Conservation (phyloP, 352 stramenopile genomes). For the Plasmopara viticola region DNA sequence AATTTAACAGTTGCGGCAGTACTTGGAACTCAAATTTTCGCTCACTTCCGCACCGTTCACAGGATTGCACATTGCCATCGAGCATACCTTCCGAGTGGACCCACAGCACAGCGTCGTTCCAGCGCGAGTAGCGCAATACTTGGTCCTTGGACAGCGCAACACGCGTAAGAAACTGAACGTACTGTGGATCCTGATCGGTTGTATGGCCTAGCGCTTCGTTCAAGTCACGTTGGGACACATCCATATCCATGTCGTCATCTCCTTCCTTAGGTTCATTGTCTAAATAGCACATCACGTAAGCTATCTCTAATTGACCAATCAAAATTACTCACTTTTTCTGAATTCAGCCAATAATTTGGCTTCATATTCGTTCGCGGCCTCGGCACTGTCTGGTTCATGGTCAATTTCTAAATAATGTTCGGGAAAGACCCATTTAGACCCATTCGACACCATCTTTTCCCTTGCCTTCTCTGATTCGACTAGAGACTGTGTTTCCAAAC, state of each 20-base stretch:
- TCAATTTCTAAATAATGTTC: slow-evolving; percentile 76
- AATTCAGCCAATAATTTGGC: slow-evolving; percentile 69
- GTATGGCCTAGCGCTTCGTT: slow-evolving; percentile 60
- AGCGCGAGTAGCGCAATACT: slow-evolving; percentile 87
- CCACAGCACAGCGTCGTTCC: slow-evolving; percentile 82
- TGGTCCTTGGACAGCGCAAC: slow-evolving; percentile 80
- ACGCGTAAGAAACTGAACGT: slow-evolving; percentile 76
- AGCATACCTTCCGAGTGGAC: slow-evolving; percentile 63
- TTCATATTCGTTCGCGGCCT: slow-evolving; percentile 67
- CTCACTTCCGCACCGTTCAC: slow-evolving; percentile 66
- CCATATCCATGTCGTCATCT: slow-evolving; percentile 69
- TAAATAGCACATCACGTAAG: slow-evolving; percentile 1
- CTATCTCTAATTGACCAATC: not conserved
- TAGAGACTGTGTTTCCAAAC: slow-evolving; percentile 29
- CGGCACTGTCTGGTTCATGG: slow-evolving; percentile 51
- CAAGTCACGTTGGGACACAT: slow-evolving; percentile 69
- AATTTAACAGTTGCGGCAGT: slow-evolving; percentile 92
- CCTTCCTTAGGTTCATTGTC: slow-evolving; percentile 19
- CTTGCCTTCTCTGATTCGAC: slow-evolving; percentile 32
- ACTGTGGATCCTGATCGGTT: slow-evolving; percentile 63
- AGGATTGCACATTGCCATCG: slow-evolving; percentile 49
- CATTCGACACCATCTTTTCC: slow-evolving; percentile 33
- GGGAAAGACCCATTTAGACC: slow-evolving; percentile 73
- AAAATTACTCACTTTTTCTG: slow-evolving; percentile 38
- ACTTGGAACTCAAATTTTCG: slow-evolving; percentile 94